These are phyloP conservation scores for Chenopodium berlandieri DNA, from an alignment of 148 eudicot genomes.

Conservation along the genomic window DNA sequence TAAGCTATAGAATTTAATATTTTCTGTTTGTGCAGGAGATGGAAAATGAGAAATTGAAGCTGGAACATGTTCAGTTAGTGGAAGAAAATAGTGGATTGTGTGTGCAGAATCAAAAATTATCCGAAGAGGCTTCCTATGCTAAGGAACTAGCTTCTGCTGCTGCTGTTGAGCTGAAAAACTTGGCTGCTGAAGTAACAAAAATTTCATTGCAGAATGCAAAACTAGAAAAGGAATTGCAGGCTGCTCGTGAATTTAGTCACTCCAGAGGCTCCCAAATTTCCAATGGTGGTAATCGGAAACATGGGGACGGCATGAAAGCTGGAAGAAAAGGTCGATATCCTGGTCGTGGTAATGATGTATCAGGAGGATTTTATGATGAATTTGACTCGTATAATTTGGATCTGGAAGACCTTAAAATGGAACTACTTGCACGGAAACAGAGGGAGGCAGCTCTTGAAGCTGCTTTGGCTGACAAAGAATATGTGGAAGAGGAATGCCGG, in stretches of 20 bases:
- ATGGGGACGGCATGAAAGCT: conserved; percentile 46
- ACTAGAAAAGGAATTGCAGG: conserved; percentile 73
- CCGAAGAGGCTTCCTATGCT: conserved; percentile 97
- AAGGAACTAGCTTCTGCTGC: conserved; percentile 99
- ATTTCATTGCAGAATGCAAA: conserved; percentile 79
- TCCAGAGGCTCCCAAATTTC: conserved; percentile 48
- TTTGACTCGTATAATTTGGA: conserved; percentile 68
- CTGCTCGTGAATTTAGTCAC: conserved; percentile 55
- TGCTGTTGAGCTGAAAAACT: conserved; percentile 86
- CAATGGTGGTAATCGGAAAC: conserved; percentile 52
- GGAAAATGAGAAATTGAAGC: conserved; percentile 73
- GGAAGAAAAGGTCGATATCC: conserved; percentile 64
- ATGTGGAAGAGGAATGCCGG: conserved; percentile 62
- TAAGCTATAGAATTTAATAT: neutral
- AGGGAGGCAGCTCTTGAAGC: conserved; percentile 83
- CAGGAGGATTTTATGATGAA: conserved; percentile 53
- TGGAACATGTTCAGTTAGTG: conserved; percentile 60
- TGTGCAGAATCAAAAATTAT: conserved; percentile 82
- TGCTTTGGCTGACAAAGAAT: conserved; percentile 86
- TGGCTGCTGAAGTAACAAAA: conserved; percentile 91
- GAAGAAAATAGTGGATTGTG: conserved; percentile 87
- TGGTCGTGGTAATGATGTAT: conserved; percentile 52
- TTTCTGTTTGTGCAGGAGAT: conserved; percentile 53
- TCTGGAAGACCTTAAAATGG: conserved; percentile 71
- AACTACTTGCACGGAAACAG: conserved; percentile 77